Base-by-base conservation (phyloP, 371 early-diverging fungal species). In the Nematocida parisii region DNA sequence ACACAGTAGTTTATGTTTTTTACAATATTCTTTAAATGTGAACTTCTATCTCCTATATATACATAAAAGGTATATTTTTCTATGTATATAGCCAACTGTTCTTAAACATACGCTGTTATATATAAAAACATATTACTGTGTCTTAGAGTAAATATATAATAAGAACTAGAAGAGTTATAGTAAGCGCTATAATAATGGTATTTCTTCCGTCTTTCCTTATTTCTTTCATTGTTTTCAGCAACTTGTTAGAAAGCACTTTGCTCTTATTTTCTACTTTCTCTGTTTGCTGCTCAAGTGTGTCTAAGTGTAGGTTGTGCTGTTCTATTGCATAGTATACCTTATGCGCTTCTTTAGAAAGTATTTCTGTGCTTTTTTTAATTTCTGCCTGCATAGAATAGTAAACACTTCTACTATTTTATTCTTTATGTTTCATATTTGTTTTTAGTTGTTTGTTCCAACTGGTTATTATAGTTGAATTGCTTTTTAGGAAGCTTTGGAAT, bases 281-380 rank as follows among this genome's bases (percentile, higher is more conserved):
- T 60, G 80, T 77, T 45, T 77, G 68, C 60, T 71, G 50, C 67
- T 77, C 80, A 13, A 77, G 60, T 24, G 60, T n/a, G 18, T 70
- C 80, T 18, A 77, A 45, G 9, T 77, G 57, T 39, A 71, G 5
- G 7, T 77, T 77, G 60, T 77, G 80, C 71, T 77, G 56, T 20
- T 45, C 33, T 22, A 77, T 77, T 7, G 80, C 80, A 39, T 27
- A 11, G 33, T 68, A 45, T 18, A 77, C 70, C 46, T 47, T 68
- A 5, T 47, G 46, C 22, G 80, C 80, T 44, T 77, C 80, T 70
- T 58, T 57, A 11, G 58, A 24, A 15, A 77, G 80, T 15, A 60
- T 58, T 68, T 67, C 71, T 46, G 80, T 45, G 47, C 44, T 66
- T 42, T 68, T 64, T 50, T 77, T 77, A 20, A 77, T 77, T 44